phyloP scores from a whole-genome alignment of 106 monocot genomes.

The Chionographis japonica region DNA sequence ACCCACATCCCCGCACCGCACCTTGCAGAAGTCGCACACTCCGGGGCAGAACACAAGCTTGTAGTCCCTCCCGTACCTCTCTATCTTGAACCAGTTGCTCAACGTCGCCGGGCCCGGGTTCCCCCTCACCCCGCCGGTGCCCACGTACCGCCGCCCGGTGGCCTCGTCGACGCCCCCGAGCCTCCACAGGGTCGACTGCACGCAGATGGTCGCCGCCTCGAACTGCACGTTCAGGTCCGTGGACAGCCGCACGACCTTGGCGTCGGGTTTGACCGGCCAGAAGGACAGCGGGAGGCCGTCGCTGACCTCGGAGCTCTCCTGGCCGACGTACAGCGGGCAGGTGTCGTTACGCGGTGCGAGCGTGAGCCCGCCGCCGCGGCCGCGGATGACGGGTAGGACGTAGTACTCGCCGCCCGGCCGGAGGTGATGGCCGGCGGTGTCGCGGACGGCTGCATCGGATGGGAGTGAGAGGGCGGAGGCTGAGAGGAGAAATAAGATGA shows the following conservation, averaged over 20 bases:
- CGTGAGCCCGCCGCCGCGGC: slow-evolving; percentile 33
- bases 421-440: slow-evolving; percentile 29
- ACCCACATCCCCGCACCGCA: slow-evolving; percentile 29
- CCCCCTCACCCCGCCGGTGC: slow-evolving; percentile 7
- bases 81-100: slow-evolving; percentile 34
- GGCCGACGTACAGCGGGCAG: slow-evolving; percentile 48
- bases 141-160: slow-evolving; percentile 1
- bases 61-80: slow-evolving; percentile 13
- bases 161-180: slow-evolving; percentile 5
- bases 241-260: slow-evolving; percentile 8
- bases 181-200: slow-evolving; percentile 19
- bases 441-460: slow-evolving; percentile 13
- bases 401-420: slow-evolving; percentile 22
- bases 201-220: slow-evolving; percentile 11
- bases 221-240: slow-evolving; percentile 23
- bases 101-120: slow-evolving; percentile 13
- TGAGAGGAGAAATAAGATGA: slow-evolving; percentile 12
- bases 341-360: not conserved
- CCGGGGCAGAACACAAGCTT: slow-evolving; percentile 42
- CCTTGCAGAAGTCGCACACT: slow-evolving; percentile 32
- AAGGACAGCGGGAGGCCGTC: slow-evolving; percentile 30
- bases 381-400: slow-evolving; percentile 34
- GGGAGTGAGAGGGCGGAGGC: not conserved
- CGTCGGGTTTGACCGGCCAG: slow-evolving; percentile 10
- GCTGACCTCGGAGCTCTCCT: slow-evolving; percentile 18